phyloP scores from a whole-genome alignment of 2,329 filamentous ascomycete genomes.

The Sporothrix sp. region DNA sequence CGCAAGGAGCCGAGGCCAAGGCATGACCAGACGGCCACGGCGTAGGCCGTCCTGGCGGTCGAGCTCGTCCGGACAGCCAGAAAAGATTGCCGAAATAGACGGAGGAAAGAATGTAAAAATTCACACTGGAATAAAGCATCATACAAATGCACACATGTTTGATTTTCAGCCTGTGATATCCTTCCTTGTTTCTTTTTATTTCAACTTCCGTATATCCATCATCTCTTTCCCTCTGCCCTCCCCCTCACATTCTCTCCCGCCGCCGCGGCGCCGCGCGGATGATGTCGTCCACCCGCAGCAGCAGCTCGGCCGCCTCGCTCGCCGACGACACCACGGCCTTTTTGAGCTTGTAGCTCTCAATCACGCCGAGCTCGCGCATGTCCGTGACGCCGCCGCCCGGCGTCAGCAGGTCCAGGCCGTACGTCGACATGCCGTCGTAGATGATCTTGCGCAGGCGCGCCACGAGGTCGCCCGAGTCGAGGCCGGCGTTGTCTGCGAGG shows the following conservation, averaged over 20 bases:
- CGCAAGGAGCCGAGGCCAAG: not conserved
- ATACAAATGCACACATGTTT: not conserved
- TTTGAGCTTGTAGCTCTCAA: conserved; percentile 99
- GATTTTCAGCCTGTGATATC: not conserved
- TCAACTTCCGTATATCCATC: not conserved
- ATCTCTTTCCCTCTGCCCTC: not conserved
- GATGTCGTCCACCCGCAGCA: conserved; percentile 94
- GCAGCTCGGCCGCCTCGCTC: conserved; percentile 88
- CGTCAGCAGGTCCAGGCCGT: conserved; percentile 78
- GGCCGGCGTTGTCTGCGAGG: conserved; percentile 90
- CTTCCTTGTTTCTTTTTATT: not conserved
- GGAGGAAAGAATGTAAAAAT: no score
- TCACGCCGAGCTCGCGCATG: conserved; percentile 89
- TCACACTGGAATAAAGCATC: not conserved
- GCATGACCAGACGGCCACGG: no score
- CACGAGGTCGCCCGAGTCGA: conserved; percentile 91
- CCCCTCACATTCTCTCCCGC: conserved; percentile 48
- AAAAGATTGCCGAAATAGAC: no score
- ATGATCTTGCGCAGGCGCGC: conserved; percentile 85
- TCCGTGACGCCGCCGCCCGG: conserved; percentile 89
- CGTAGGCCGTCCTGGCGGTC: no score
- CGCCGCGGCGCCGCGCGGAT: conserved; percentile 84
- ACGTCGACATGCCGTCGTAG: conserved; percentile 88
- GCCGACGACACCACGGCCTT: conserved; percentile 94
- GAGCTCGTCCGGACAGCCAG: no score